Evolutionary conservation across 805 yeast species (phyloP), one percentile per base, ranked within the genome.

Genomic region (Helenozyma rhizophorensis): DNA sequence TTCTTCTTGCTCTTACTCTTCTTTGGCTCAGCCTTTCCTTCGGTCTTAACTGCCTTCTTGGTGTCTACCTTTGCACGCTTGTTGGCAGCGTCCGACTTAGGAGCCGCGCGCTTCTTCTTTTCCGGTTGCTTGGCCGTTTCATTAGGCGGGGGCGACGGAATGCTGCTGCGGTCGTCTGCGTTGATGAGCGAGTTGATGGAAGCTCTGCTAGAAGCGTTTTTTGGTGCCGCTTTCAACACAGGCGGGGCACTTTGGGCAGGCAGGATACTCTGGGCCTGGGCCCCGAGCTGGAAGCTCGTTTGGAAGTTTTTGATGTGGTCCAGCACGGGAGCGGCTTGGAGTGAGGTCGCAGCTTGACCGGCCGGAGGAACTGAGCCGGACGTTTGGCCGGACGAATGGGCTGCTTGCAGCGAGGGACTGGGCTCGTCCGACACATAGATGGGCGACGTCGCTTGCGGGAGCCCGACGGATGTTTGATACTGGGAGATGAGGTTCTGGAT

Each of bases 151-250:
- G 19, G 19, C 7, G 19, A 6, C 19, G 8, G 19, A 8, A 6
- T 17, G 19, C 19, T 17, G 19, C 7, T 6, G 19, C 19, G 7
- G 19, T 56, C 62, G 24, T 65, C 71, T 9, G 48, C 36, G 43
- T 66, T 66, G 34, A 66, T 65, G 25, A 66, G 58, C 10, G 69
- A 59, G 32, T 56, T 60, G 17, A 66, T 66, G 6, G 68, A 61
- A 1, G 71, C 54, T 31, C 54, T 61, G 45, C 56, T 60, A 14
- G 32, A 24, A 9, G 40, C 26, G 18, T 34, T 25, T 14, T 37
- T 40, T 2, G 37, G 25, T n/a, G 36, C 28, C 2, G 27, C 14
- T 7, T 28, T 25, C 22, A 17, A 8, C n/a, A n/a, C n/a, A n/a
- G n/a, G n/a, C n/a, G n/a, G n/a, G n/a, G n/a, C n/a, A n/a, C n/a